A percentile compares a stretch with the other conserved stretches of the same genome.
phyloP scores from a whole-genome alignment of 1,284 basidiomycete genomes.

The Rugosomyces carneus region DNA sequence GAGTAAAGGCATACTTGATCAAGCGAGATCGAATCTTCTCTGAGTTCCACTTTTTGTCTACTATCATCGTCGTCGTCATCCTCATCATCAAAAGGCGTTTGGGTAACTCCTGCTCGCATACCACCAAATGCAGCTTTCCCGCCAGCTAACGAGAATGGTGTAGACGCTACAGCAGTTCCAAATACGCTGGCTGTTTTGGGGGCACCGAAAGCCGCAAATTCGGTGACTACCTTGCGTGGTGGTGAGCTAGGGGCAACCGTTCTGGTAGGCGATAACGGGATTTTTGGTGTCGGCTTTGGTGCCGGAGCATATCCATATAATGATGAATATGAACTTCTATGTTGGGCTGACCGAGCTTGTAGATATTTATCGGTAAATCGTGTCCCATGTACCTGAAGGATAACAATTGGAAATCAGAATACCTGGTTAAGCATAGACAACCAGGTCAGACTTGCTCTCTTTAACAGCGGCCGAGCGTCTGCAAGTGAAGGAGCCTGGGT shows the following conservation, averaged over 20 bases:
- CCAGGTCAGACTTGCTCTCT: conserved; percentile 49
- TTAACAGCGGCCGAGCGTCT: conserved; percentile 75
- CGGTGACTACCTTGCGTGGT: conserved; percentile 78
- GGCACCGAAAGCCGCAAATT: conserved; percentile 89
- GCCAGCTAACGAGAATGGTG: conserved; percentile 75
- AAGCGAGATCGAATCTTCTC: conserved; percentile 77
- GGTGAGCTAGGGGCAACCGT: conserved; percentile 45
- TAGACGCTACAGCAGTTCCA: conserved; percentile 70
- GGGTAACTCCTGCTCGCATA: conserved; percentile 42
- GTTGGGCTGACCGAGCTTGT: conserved; percentile 57
- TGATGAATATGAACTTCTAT: conserved; percentile 42
- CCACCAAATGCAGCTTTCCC: conserved; percentile 77
- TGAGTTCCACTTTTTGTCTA: conserved; percentile 65
- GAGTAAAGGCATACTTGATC: conserved; percentile 62
- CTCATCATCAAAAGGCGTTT: conserved; percentile 48
- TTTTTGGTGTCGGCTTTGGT: conserved; percentile 26
- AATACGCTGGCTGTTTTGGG: conserved; percentile 69
- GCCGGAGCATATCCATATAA: conserved; percentile 40
- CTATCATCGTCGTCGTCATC: conserved; percentile 62
- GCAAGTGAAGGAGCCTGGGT: conserved; percentile 66
- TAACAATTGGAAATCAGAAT: conserved; percentile 1
- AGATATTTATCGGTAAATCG: conserved; percentile 95
- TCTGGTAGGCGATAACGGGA: conserved; percentile 26
- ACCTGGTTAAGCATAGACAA: conserved; percentile 8
- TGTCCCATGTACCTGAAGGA: conserved; percentile 76